Percentiles rank a stretch among this genome's conserved stretches.
phyloP scores from a whole-genome alignment of 305 asterid genomes.

The Fraxinus latifolia region DNA sequence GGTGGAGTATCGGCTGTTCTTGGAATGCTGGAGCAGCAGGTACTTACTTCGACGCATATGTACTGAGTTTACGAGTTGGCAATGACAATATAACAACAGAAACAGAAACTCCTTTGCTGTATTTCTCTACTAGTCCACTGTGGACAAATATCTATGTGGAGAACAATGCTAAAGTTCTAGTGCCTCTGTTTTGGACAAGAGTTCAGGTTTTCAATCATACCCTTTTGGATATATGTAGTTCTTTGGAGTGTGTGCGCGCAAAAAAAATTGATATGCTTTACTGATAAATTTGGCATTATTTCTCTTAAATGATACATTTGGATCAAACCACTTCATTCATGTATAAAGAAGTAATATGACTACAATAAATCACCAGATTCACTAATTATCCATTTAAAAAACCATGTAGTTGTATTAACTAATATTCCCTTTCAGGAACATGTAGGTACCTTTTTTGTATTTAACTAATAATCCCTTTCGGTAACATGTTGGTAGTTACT shows the following conservation, averaged over 20 bases:
- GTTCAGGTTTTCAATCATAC: slow-evolving; percentile 71
- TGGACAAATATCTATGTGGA: slow-evolving; percentile 97
- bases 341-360: background rate
- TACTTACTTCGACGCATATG: slow-evolving; percentile 87
- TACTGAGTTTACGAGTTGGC: slow-evolving; percentile 86
- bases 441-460: background rate
- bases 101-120: slow-evolving; percentile 94
- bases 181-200: slow-evolving; percentile 96
- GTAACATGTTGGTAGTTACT: background rate
- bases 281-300: background rate
- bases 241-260: background rate
- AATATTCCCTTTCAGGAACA: background rate
- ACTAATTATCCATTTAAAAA: background rate
- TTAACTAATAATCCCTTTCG: background rate
- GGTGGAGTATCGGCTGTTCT: slow-evolving; percentile 77
- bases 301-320: background rate
- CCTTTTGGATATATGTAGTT: slow-evolving; percentile 1
- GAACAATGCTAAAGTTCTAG: slow-evolving; percentile 89
- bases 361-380: background rate
- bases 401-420: background rate
- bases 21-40: slow-evolving; percentile 97
- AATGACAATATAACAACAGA: slow-evolving; percentile 86
- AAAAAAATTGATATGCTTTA: background rate
- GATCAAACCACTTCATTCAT: background rate
- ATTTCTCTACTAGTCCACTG: slow-evolving; percentile 85